phyloP scores from a whole-genome alignment of 305 asterid species.

The Petunia hybrid region DNA sequence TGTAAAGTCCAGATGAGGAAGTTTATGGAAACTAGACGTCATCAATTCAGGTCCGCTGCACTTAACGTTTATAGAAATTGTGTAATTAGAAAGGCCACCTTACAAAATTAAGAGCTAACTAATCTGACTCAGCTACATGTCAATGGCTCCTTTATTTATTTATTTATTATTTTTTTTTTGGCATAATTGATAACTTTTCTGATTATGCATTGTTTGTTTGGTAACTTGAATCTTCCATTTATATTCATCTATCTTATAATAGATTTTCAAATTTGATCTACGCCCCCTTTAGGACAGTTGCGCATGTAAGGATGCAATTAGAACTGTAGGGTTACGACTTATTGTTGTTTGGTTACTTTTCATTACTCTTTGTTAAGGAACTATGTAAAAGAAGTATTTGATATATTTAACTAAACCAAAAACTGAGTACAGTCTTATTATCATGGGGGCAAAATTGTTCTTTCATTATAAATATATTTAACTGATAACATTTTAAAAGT shows the following conservation, averaged over 20 bases:
- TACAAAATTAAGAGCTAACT: not conserved
- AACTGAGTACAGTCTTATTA: no score
- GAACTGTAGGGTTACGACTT: no score
- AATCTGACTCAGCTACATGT: slow-evolving; percentile 12
- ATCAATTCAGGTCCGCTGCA: not conserved
- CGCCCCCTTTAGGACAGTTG: no score
- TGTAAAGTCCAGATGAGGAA: not conserved
- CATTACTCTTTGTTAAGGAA: no score
- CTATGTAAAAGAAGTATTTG: not conserved
- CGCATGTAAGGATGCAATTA: no score
- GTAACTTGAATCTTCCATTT: not conserved
- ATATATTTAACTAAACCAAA: no score
- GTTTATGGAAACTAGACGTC: not conserved
- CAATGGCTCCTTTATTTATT: slow-evolving; percentile 3
- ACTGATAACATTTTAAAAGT: not conserved
- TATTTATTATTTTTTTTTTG: not conserved
- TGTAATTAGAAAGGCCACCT: not conserved
- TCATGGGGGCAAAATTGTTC: no score
- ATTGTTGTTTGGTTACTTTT: no score
- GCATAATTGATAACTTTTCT: slow-evolving; percentile 1
- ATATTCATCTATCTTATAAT: not conserved
- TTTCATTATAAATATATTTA: not conserved
- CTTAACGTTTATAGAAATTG: not conserved
- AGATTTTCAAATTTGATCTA: no score
- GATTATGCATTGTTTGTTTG: not conserved